phyloP scores from a whole-genome alignment of 1,284 basidiomycete species.

The Gomphus bonarii region DNA sequence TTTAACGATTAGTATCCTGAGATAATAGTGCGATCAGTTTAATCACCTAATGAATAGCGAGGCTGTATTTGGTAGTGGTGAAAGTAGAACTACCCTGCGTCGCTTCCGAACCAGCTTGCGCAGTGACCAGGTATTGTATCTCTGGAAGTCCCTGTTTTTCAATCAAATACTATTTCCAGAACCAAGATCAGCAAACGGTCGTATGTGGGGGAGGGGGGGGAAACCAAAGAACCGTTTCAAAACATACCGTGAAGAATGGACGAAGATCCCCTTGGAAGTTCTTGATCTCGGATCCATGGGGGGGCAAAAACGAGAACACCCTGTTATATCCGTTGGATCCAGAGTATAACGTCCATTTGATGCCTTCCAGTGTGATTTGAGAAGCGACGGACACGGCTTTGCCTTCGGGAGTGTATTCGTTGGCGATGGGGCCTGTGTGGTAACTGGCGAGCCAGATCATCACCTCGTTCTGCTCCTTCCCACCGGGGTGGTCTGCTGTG shows the following conservation, averaged over 20 bases:
- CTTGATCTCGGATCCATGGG: slow-evolving; percentile 28
- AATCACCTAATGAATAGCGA: slow-evolving; percentile 1
- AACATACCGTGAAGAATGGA: slow-evolving; percentile 38
- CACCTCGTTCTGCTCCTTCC: slow-evolving; percentile 45
- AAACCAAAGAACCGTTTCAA: not conserved
- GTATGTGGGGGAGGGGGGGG: not conserved
- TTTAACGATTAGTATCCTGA: not conserved
- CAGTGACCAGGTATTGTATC: slow-evolving; percentile 41
- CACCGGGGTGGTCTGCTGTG: slow-evolving; percentile 40
- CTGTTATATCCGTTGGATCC: slow-evolving; percentile 50
- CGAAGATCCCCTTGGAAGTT: slow-evolving; percentile 48
- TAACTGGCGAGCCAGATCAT: slow-evolving; percentile 60
- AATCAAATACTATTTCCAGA: slow-evolving; percentile 48
- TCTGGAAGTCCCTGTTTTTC: slow-evolving; percentile 32
- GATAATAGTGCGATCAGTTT: not conserved
- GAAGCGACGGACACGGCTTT: slow-evolving; percentile 36
- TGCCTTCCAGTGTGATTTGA: slow-evolving; percentile 36
- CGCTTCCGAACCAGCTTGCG: slow-evolving; percentile 47
- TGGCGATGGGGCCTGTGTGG: slow-evolving; percentile 49
- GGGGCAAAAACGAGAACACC: slow-evolving; percentile 54
- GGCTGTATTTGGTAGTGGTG: slow-evolving; percentile 23
- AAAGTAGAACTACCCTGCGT: slow-evolving; percentile 45
- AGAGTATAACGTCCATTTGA: slow-evolving; percentile 47
- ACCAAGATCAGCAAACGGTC: no score
- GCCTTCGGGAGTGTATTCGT: slow-evolving; percentile 34